Conservation (phyloP, 176 grass and related monocot genomes). For the Eleusine indica region DNA sequence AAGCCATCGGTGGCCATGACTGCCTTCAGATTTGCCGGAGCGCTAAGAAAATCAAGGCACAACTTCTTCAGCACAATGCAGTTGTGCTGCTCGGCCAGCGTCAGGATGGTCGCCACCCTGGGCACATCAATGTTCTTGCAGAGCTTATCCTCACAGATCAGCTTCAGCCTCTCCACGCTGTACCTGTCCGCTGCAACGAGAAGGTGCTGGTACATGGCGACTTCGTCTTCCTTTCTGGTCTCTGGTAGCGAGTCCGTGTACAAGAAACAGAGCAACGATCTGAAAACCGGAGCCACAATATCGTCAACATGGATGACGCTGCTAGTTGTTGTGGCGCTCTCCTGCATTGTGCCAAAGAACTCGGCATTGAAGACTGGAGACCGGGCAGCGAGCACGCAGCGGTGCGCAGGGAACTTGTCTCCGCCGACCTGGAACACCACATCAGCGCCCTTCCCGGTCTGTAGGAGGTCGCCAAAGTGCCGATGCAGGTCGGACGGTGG, state of each 20-base stretch:
- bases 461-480: conserved; percentile 41
- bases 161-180: conserved; percentile 39
- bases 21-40: conserved; percentile 25
- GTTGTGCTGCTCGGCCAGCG: conserved; percentile 48
- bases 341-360: conserved; percentile 50
- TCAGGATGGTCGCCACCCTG: conserved; percentile 28
- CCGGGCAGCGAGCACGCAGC: conserved; percentile 44
- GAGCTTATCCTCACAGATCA: conserved; percentile 47
- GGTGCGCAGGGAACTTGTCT: conserved; percentile 36
- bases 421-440: conserved; percentile 41
- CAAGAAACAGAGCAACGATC: not conserved
- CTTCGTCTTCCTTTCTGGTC: not conserved
- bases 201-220: conserved; percentile 44
- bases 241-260: conserved; percentile 12
- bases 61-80: conserved; percentile 41
- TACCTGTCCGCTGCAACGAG: conserved; percentile 21
- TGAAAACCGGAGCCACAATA: conserved; percentile 46
- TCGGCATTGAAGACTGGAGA: conserved; percentile 47
- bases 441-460: conserved; percentile 31
- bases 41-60: conserved; percentile 38
- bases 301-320: conserved; percentile 35
- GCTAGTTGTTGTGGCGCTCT: conserved; percentile 20
- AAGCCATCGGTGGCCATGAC: conserved; percentile 19
- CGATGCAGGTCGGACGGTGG: conserved; percentile 26
- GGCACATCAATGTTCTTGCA: conserved; percentile 36